Conservation (phyloP, 1,284 basidiomycete species). For the Malassezia caprae region DNA sequence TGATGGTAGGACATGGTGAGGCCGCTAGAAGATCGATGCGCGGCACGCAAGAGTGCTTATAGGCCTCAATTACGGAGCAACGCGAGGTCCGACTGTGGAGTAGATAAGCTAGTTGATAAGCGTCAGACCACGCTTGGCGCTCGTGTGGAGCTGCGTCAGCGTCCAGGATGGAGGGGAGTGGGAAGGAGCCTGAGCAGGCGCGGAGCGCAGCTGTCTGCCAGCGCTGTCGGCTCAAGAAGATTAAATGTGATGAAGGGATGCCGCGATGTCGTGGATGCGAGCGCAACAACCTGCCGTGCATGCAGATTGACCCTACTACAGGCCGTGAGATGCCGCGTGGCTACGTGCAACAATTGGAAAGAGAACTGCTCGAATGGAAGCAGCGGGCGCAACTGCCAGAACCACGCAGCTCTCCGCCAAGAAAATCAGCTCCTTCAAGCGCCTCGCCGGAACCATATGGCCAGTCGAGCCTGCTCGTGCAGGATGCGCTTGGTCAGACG, state of each 20-base stretch:
- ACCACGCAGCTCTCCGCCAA: neutral
- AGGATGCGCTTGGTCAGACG: neutral
- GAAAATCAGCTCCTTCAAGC: neutral
- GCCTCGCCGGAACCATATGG: neutral
- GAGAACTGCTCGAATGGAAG: neutral
- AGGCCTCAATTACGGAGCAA: neutral
- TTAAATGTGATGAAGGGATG: neutral
- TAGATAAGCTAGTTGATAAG: neutral
- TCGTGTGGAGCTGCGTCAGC: neutral
- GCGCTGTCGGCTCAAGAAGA: neutral
- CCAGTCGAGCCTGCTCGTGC: neutral
- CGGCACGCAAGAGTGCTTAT: neutral
- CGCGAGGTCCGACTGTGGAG: neutral
- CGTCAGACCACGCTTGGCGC: neutral
- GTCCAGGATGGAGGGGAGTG: neutral
- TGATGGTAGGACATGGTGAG: constrained; percentile 19
- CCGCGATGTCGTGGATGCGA: neutral
- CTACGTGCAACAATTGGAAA: neutral
- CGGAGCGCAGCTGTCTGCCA: neutral
- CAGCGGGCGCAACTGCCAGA: neutral
- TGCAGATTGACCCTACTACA: neutral
- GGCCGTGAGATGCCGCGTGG: neutral
- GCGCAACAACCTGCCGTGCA: neutral
- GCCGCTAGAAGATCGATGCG: neutral
- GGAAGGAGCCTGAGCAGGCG: neutral